Conservation (phyloP, 805 yeast genomes). For the Helenozyma baotianmanensis region DNA sequence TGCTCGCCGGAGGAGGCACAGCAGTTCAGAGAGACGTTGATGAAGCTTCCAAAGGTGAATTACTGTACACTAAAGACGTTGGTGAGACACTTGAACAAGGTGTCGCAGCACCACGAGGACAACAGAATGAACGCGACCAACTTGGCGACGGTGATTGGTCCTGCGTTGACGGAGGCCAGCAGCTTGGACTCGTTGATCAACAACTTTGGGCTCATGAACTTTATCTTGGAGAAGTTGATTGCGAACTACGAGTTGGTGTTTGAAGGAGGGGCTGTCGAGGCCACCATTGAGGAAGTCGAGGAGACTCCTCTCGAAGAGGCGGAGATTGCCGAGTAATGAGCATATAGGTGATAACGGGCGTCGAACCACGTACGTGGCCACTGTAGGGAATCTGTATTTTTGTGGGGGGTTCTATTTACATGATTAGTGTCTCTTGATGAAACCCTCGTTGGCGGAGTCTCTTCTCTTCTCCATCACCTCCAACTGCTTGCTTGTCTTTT, state of each 20-base stretch:
- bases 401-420: too few species aligned
- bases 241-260: slow-evolving; percentile 32
- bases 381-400: too few species aligned
- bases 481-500: slow-evolving; percentile 31
- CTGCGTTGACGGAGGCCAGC: slow-evolving; percentile 55
- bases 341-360: too few species aligned
- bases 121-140: slow-evolving; percentile 89
- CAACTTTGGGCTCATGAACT: slow-evolving; percentile 53
- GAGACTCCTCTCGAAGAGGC: too few species aligned
- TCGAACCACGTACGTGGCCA: too few species aligned
- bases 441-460: slow-evolving; percentile 25
- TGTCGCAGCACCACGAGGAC: slow-evolving; percentile 58
- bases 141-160: slow-evolving; percentile 82
- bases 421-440: slow-evolving; percentile 35
- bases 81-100: slow-evolving; percentile 62
- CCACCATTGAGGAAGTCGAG: too few species aligned
- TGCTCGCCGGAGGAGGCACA: slow-evolving; percentile 6
- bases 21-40: slow-evolving; percentile 27
- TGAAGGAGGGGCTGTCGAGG: neutral
- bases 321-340: too few species aligned
- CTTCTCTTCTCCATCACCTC: slow-evolving; percentile 35
- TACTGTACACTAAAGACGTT: slow-evolving; percentile 64
- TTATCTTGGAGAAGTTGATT: slow-evolving; percentile 48
- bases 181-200: slow-evolving; percentile 42
- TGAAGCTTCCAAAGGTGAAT: slow-evolving; percentile 57